phyloP scores from a whole-genome alignment of 495 filamentous ascomycete species.

The Thozetella sp. region DNA sequence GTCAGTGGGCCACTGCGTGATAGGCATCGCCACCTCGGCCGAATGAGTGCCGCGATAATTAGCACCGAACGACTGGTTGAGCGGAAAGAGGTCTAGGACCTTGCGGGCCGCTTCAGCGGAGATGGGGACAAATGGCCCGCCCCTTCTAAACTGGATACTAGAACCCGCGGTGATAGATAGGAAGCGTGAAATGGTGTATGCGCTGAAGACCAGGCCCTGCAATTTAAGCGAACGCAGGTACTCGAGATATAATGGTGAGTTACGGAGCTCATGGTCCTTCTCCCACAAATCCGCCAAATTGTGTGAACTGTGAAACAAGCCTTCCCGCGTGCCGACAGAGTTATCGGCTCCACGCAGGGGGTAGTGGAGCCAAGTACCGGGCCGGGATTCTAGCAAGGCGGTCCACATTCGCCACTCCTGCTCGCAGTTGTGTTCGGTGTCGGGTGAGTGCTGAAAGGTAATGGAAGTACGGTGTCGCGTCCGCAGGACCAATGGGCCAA shows the following conservation, averaged over 20 bases:
- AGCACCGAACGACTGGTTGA: background rate
- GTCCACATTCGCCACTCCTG: slow-evolving; percentile 10
- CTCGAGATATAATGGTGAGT: background rate
- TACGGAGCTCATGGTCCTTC: background rate
- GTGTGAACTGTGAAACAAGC: background rate
- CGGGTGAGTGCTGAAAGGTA: background rate
- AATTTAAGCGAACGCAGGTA: background rate
- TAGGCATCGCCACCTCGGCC: slow-evolving; percentile 7
- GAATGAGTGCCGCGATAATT: slow-evolving; percentile 1
- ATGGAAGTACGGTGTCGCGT: background rate
- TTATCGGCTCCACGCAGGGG: slow-evolving; percentile 2
- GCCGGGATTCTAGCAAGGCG: slow-evolving; percentile 5
- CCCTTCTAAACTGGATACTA: background rate
- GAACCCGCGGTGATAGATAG: background rate
- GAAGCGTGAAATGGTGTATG: background rate
- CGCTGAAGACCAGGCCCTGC: background rate
- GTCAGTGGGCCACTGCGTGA: slow-evolving; percentile 8
- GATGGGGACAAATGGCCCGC: background rate
- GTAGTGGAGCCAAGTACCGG: slow-evolving; percentile 14
- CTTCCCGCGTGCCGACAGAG: no score
- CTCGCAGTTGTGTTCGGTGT: background rate
- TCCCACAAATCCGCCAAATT: background rate
- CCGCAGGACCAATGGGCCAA: background rate
- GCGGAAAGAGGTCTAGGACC: background rate
- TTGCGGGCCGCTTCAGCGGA: background rate